Base-by-base conservation (phyloP, 2,329 filamentous ascomycete genomes). In the Pseudogymnoascus sp. region DNA sequence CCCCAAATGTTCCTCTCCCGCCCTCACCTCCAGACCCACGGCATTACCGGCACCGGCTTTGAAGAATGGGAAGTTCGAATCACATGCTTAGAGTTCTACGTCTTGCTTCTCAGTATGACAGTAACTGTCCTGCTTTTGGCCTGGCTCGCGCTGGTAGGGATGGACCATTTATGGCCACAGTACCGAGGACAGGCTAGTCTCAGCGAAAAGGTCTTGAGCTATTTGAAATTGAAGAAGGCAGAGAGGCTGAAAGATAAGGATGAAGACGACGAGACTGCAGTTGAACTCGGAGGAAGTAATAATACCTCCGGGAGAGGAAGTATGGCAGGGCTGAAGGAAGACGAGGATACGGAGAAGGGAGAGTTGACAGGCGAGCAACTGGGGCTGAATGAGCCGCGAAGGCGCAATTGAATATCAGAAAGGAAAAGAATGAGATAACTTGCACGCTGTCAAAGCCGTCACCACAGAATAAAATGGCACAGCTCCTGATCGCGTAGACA, bases 1-100 rank as follows among this genome's bases (percentile, higher is more conserved):
- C 27, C 29, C 29, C 48, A 33, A 33, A 33, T 15, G 27, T 55
- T 55, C n/a, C 10, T 55, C 27, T 33, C 48, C 9, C 45, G 45
- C n/a, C 27, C 45, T 15, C 45, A 55, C 9, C 27, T 55, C n/a
- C 27, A 55, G n/a, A 33, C 45, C 48, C 48, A 55, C 18, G 48
- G 48, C n/a, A 55, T 55, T 33, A 33, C 29, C 15, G 48, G 15
- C 15, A 55, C 48, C 5, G 48, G 48, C 29, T 55, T 18, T 21
- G n/a, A 55, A 33, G 29, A 55, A 55, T 59, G 58, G 33, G 58
- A 59, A 31, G 33, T 27, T 9, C 58, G 58, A n/a, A 59, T 59
- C 5, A 39, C 58, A 15, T 27, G 3, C 36, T n/a, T 59, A 10
- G 58, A 59, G 33, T 40, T 59, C 18, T 59, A 37, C 25, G 58